Percentiles rank a stretch among this genome's conserved stretches.
These are phyloP conservation scores for Ascochyta rabiei DNA, from an alignment of 2,329 filamentous ascomycete species.

Conservation along the genomic window DNA sequence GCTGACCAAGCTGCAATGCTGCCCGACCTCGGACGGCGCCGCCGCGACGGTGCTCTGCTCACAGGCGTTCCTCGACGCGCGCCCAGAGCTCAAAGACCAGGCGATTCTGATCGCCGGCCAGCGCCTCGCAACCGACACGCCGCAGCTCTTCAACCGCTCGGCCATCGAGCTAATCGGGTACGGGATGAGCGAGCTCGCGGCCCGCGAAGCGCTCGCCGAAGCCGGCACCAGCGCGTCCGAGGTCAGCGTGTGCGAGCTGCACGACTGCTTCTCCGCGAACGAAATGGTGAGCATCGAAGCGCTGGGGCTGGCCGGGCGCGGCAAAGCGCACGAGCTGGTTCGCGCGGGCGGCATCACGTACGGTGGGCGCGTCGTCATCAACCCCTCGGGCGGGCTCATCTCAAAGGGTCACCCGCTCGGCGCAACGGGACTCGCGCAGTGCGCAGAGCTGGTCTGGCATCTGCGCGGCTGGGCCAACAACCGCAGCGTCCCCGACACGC, in stretches of 20 bases:
- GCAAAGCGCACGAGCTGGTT: conserved; percentile 91
- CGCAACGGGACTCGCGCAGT: conserved; percentile 93
- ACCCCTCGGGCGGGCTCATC: conserved; percentile 92
- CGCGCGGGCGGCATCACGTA: conserved; percentile 89
- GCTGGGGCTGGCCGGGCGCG: conserved; percentile 74
- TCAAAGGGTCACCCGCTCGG: conserved; percentile 95
- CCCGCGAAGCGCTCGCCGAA: conserved; percentile 72
- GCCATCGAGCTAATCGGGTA: conserved; percentile 90
- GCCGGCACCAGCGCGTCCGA: conserved; percentile 70
- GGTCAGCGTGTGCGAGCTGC: conserved; percentile 85
- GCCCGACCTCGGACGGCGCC: conserved; percentile 91
- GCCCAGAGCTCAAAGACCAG: conserved; percentile 79
- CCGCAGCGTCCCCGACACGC: conserved; percentile 71
- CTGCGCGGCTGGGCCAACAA: conserved; percentile 96
- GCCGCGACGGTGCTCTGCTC: conserved; percentile 90
- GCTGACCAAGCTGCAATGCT: conserved; percentile 97
- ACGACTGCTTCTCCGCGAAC: conserved; percentile 96
- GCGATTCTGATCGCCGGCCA: conserved; percentile 92
- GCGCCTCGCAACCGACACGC: conserved; percentile 81
- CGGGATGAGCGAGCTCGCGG: conserved; percentile 79
- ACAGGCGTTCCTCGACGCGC: conserved; percentile 82
- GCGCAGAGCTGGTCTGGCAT: conserved; percentile 94
- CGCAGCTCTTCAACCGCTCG: conserved; percentile 76
- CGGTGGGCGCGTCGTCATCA: conserved; percentile 80
- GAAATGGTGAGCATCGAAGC: conserved; percentile 91